phyloP scores from a whole-genome alignment of 2,329 filamentous ascomycete genomes.

The Neopestalotiopsis sp. region DNA sequence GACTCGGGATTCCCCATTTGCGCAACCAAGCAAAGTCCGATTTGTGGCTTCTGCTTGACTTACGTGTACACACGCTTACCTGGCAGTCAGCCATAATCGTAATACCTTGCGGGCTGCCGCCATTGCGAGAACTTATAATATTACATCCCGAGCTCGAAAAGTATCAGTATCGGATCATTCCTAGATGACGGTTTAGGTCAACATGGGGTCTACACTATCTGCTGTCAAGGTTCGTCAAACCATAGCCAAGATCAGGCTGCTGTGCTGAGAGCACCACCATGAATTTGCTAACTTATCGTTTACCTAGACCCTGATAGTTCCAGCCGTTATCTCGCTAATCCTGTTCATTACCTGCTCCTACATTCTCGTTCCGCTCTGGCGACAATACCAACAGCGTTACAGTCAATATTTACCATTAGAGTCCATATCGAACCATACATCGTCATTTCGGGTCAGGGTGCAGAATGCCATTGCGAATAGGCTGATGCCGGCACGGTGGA shows the following conservation, averaged over 20 bases:
- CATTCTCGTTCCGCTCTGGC: constrained; percentile 71
- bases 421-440: constrained; percentile 62
- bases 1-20: background rate
- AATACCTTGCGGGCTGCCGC: background rate
- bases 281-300: background rate
- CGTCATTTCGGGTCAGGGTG: constrained; percentile 58
- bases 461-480: constrained; percentile 46
- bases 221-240: constrained; percentile 40
- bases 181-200: constrained; percentile 18
- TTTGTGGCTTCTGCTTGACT: background rate
- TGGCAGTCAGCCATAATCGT: background rate
- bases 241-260: background rate
- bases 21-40: background rate
- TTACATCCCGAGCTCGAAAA: background rate
- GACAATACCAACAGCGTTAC: constrained; percentile 72
- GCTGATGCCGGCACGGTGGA: constrained; percentile 55
- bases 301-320: constrained; percentile 70
- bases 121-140: background rate
- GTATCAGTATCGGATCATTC: background rate
- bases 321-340: constrained; percentile 72
- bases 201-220: constrained; percentile 40
- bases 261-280: background rate
- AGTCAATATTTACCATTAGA: constrained; percentile 76
- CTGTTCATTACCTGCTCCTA: constrained; percentile 72
- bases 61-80: background rate